phyloP scores from a whole-genome alignment of 106 monocot species.

The Platanthera zijinensis region DNA sequence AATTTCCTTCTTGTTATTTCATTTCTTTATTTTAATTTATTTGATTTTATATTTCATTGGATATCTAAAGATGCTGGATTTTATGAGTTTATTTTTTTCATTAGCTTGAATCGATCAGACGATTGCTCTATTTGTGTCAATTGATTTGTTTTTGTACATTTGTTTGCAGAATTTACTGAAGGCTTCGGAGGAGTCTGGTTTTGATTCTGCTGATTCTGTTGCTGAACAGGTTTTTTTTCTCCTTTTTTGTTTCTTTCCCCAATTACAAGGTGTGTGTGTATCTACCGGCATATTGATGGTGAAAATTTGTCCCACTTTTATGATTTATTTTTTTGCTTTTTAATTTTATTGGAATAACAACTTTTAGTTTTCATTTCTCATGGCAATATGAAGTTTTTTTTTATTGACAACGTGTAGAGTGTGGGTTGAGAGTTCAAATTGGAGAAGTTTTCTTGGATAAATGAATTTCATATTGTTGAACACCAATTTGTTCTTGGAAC shows the following conservation, averaged over 20 bases:
- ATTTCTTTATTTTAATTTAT: not conserved
- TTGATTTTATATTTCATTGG: not conserved
- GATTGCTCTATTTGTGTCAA: not conserved
- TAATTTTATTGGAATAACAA: not conserved
- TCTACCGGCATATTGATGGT: not conserved
- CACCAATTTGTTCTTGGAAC: no score
- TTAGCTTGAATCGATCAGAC: not conserved
- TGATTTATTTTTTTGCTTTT: not conserved
- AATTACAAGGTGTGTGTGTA: not conserved
- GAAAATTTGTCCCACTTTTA: not conserved
- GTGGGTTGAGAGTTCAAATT: not conserved
- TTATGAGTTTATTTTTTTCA: not conserved
- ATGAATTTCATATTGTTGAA: no score
- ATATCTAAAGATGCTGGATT: not conserved
- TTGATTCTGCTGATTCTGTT: conserved; percentile 6
- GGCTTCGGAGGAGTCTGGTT: conserved; percentile 1
- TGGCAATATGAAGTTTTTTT: not conserved
- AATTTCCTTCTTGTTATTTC: not conserved
- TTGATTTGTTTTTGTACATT: not conserved
- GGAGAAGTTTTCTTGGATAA: no score
- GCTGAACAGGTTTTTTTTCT: conserved; percentile 2
- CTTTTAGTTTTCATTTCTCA: not conserved
- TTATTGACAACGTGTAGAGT: not conserved
- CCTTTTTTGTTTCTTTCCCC: not conserved
- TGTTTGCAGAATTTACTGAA: conserved; percentile 5